Evolutionary conservation across 1,284 basidiomycete species (phyloP), one percentile per base, ranked within the genome.

Genomic region (Earliella scabrosa): DNA sequence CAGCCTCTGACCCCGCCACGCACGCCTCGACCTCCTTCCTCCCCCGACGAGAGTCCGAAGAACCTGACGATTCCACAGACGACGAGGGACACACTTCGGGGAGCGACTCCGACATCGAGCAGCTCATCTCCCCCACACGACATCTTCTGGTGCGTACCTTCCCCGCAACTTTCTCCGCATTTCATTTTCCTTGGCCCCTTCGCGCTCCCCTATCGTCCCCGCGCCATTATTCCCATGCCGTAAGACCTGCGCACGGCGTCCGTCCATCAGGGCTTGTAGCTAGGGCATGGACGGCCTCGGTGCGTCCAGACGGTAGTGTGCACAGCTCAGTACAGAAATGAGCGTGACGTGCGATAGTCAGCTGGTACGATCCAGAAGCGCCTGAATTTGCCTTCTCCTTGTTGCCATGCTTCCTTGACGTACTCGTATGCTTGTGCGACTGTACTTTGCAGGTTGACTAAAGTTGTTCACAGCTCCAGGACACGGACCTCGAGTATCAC

Each of bases 401-500:
- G 32, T 34, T 6, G 32, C 10, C 35, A 38, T 36, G 7, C 18
- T 18, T 38, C 35, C n/a, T n/a, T n/a, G n/a, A n/a, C n/a, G n/a
- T n/a, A n/a, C n/a, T n/a, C n/a, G n/a, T n/a, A n/a, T n/a, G n/a
- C n/a, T n/a, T n/a, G n/a, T n/a, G n/a, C n/a, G n/a, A n/a, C n/a
- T n/a, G n/a, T n/a, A n/a, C n/a, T n/a, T n/a, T n/a, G n/a, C n/a
- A n/a, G n/a, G n/a, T n/a, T 43, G 20, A 40, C 52, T 51, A 18
- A 54, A 40, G 3, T 18, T 45, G 4, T 48, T 27, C 52, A 6
- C 43, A 75, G 74, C 59, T 73, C 10, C 66, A 68, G 40, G 66
- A 68, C 43, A 69, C 67, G 43, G 70, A 71, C 13, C 63, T 75
- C 9, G 70, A 74, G 45, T 62, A 71, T 13, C 74, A 71, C 38